Evolutionary conservation across 345 rosid species (phyloP), one percentile per base, ranked within the genome.

Genomic region (Eucalyptus dawsonii): DNA sequence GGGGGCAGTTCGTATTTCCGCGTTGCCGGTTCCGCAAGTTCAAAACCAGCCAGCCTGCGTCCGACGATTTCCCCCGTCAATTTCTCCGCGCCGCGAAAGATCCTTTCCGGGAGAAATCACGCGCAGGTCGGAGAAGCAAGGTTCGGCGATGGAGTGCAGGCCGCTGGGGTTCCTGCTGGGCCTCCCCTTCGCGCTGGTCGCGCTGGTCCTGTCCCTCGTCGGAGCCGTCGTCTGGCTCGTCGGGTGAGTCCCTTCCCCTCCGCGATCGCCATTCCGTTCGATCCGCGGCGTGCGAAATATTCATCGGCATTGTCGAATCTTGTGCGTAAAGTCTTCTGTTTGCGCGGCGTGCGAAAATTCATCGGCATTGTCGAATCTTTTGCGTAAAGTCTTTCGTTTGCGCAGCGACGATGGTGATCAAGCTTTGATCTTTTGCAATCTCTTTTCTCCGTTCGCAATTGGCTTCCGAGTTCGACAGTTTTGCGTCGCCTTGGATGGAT

Each of bases 111-210:
- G 47, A 21, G 44, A 62, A 40, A 76, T 11, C 83, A 11, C 83
- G 47, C 47, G 27, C 25, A 7, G 76, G 47, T 37, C 22, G 15
- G 22, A 21, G 8, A 60, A 62, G 34, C 15, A 62, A 62, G 69
- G 69, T 27, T 27, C 69, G 69, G 69, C 47, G 86, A 95, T 94
- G 80, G 95, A 95, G 42, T 97, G 99, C 92, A 94, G 98, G 89
- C 98, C 98, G 47, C 86, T 96, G 29, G 99, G 98, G 67, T 97
- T 97, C 94, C 93, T 95, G 90, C 0, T 97, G 13, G 98, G 98
- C 13, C 92, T 97, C 29, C 98, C 99, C 15, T 96, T 97, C 88
- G 98, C 97, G 50, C 90, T 97, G 85, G 76, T 96, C 42, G 97
- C 99, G 21, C 58, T 97, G 87, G 88, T 95, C 47, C 90, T 97